A percentile compares a stretch with the other conserved stretches of the same genome.
These are phyloP conservation scores for Hypocrella siamensis DNA, from an alignment of 2,329 filamentous ascomycete genomes.

Conservation along the genomic window DNA sequence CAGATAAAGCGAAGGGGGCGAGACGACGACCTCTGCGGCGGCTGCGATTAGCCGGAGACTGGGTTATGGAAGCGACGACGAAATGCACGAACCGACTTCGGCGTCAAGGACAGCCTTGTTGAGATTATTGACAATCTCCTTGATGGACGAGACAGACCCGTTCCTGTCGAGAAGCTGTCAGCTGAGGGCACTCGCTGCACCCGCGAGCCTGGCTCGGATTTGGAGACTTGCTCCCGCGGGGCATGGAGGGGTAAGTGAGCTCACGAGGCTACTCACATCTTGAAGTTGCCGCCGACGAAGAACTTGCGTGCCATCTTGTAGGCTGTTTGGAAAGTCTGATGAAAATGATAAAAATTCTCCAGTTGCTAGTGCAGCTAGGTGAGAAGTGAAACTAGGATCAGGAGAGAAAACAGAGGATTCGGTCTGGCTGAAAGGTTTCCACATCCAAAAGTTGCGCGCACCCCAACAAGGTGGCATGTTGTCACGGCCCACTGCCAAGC, in stretches of 20 bases:
- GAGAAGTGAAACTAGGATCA: too few relatives aligned
- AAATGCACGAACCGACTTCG: conserved; percentile 56
- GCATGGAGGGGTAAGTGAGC: conserved; percentile 11
- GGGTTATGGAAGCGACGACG: too few relatives aligned
- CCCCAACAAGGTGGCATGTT: too few relatives aligned
- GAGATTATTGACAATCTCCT: conserved; percentile 76
- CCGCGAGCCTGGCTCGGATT: conserved; percentile 7
- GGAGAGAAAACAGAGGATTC: too few relatives aligned
- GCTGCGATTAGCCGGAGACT: not conserved
- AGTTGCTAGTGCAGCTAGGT: too few relatives aligned
- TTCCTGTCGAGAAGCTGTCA: conserved; percentile 46
- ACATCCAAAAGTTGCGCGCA: too few relatives aligned
- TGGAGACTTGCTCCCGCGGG: conserved; percentile 6
- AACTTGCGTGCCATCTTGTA: conserved; percentile 74
- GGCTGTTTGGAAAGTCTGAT: too few relatives aligned
- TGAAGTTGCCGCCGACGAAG: conserved; percentile 98
- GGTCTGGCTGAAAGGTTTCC: too few relatives aligned
- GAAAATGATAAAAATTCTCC: too few relatives aligned
- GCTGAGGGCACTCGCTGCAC: not conserved
- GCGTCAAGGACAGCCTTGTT: conserved; percentile 72
- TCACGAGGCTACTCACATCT: conserved; percentile 53
- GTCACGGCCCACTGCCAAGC: too few relatives aligned
- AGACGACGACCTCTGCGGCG: conserved; percentile 73
- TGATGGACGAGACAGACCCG: conserved; percentile 78
- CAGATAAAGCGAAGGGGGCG: conserved; percentile 83